Percentiles rank a stretch among this genome's conserved stretches.
Conservation (phyloP, 768 basidiomycete genomes). For the Hypholoma sublateritium region DNA sequence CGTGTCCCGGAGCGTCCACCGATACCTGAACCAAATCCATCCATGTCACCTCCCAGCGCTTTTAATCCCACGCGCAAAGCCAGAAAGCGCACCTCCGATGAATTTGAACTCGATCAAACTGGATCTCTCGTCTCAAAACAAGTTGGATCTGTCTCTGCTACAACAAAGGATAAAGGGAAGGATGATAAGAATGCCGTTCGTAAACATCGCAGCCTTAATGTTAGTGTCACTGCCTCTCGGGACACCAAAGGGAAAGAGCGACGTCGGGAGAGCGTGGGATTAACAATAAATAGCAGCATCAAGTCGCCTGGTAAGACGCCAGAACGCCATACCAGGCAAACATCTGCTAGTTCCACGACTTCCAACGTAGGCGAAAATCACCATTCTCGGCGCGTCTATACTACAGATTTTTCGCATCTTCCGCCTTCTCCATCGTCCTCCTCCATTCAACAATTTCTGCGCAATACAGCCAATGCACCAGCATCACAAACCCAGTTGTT, state of each 20-base stretch:
- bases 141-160: conserved; percentile 24
- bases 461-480: conserved; percentile 47
- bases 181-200: conserved; percentile 55
- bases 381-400: conserved; percentile 59
- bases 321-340: conserved; percentile 60
- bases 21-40: conserved; percentile 23
- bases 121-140: conserved; percentile 60
- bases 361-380: conserved; percentile 54
- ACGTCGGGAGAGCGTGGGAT: conserved; percentile 51
- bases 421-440: conserved; percentile 92
- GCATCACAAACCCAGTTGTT: conserved; percentile 38
- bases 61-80: conserved; percentile 56
- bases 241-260: conserved; percentile 54
- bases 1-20: conserved; percentile 32
- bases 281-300: conserved; percentile 38
- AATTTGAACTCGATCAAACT: conserved; percentile 77
- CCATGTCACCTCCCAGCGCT: conserved; percentile 64
- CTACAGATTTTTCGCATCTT: conserved; percentile 83
- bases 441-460: conserved; percentile 81
- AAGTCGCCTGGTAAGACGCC: conserved; percentile 34
- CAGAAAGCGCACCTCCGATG: conserved; percentile 78
- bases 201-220: conserved; percentile 73
- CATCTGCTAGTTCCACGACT: conserved; percentile 67
- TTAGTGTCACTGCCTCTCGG: conserved; percentile 35
- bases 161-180: conserved; percentile 46